Conservation (phyloP, 208 protist genomes). For the Jaenimonas drosophilae region DNA sequence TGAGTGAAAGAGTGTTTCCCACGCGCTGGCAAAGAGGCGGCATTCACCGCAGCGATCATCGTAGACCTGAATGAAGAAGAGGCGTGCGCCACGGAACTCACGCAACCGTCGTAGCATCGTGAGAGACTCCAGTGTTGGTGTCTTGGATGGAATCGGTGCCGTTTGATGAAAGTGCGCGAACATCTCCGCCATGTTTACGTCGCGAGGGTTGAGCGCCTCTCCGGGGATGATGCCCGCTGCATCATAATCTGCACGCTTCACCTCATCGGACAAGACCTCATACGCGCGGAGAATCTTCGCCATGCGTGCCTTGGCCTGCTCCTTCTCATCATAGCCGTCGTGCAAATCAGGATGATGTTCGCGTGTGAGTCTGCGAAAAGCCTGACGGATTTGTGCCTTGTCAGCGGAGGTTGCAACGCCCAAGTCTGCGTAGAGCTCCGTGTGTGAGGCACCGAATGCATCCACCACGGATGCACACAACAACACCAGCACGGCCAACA, state of each 20-base stretch:
- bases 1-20: conserved; percentile 64
- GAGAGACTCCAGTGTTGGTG: conserved; percentile 29
- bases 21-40: conserved; percentile 38
- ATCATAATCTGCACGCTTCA: conserved; percentile 63
- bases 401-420: conserved; percentile 34
- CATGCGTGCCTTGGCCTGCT: conserved; percentile 76
- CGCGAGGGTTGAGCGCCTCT: conserved; percentile 18
- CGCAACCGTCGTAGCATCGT: conserved; percentile 30
- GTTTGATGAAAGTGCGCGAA: conserved; percentile 66
- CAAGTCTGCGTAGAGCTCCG: conserved; percentile 64
- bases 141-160: conserved; percentile 73
- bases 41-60: conserved; percentile 51
- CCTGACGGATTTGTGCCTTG: conserved; percentile 60
- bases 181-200: conserved; percentile 42
- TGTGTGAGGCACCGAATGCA: conserved; percentile 4
- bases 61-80: conserved; percentile 75
- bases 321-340: conserved; percentile 70
- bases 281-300: conserved; percentile 70
- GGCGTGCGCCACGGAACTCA: conserved; percentile 45
- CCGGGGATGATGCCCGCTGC: conserved; percentile 51
- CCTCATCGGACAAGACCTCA: conserved; percentile 64
- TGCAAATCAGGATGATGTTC: conserved; percentile 87
- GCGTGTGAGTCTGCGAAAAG: conserved; percentile 64
- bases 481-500: conserved; percentile 11
- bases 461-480: conserved; percentile 6